Percentiles rank a stretch among this genome's conserved stretches.
Evolutionary conservation across 352 stramenopile genomes (phyloP).

Genomic region (Lagenidium giganteum): DNA sequence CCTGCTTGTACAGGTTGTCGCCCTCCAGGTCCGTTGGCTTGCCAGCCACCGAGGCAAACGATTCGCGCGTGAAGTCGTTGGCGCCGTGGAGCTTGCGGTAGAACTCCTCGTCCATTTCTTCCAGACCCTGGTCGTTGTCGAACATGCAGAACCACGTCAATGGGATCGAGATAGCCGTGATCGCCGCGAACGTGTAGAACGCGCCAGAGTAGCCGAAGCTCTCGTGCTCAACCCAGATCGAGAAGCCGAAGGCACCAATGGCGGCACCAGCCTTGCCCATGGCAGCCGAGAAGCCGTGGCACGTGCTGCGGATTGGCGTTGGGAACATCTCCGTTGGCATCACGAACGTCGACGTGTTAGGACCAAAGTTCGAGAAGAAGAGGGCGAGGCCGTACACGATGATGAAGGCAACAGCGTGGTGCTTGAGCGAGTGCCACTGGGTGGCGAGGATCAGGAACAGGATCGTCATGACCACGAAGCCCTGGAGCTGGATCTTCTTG

Average conservation of each 20-base stretch:
- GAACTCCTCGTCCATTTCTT: conserved; percentile 60
- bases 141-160: conserved; percentile 66
- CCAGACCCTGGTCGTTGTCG: conserved; percentile 47
- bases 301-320: conserved; percentile 83
- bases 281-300: conserved; percentile 83
- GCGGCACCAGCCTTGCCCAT: conserved; percentile 82
- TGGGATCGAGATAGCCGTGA: conserved; percentile 45
- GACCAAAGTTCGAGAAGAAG: conserved; percentile 85
- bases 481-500: conserved; percentile 68
- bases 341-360: conserved; percentile 73
- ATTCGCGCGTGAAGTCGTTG: conserved; percentile 34
- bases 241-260: conserved; percentile 60
- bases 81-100: conserved; percentile 28
- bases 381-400: conserved; percentile 69
- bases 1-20: conserved; percentile 19
- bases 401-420: conserved; percentile 54
- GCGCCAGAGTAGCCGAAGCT: conserved; percentile 50
- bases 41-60: conserved; percentile 16
- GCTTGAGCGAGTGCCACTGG: conserved; percentile 53
- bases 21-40: conserved; percentile 27
- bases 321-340: conserved; percentile 83
- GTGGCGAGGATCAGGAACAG: conserved; percentile 57
- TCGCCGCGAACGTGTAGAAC: conserved; percentile 56
- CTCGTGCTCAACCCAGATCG: conserved; percentile 56
- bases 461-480: conserved; percentile 63